A percentile compares a stretch with the other conserved stretches of the same genome.
phyloP scores from a whole-genome alignment of 768 basidiomycete genomes.

The Suillus tomentosus region DNA sequence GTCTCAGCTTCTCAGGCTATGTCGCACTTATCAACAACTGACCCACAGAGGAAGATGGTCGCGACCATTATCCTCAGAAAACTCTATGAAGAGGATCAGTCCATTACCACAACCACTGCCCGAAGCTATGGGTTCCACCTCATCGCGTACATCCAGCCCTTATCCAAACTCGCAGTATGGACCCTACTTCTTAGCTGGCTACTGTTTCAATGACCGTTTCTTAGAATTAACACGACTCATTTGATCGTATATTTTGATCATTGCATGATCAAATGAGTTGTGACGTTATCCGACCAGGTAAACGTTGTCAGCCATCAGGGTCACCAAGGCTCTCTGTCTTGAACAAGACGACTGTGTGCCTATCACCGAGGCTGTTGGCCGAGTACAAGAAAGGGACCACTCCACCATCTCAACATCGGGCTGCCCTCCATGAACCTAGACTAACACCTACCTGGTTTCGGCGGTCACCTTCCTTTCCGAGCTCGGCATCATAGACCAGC shows the following conservation, averaged over 20 bases:
- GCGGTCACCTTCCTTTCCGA: background rate
- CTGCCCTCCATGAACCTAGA: background rate
- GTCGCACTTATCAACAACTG: no score
- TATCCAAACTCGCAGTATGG: background rate
- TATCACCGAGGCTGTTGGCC: background rate
- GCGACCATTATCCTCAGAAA: background rate
- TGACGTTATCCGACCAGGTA: no score
- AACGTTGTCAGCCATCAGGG: no score
- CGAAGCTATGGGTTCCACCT: background rate
- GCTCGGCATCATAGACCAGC: slow-evolving; percentile 3
- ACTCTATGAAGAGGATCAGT: background rate
- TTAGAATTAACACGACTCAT: no score
- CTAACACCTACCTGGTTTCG: background rate
- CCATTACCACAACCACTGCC: background rate
- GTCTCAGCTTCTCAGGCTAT: no score
- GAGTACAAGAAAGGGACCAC: background rate
- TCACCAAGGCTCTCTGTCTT: no score
- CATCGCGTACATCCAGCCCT: background rate
- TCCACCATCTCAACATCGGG: background rate
- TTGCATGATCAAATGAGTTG: no score
- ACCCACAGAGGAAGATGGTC: background rate
- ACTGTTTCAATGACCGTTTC: background rate
- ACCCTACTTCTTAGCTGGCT: background rate
- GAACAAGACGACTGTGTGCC: no score
- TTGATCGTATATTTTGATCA: no score